Evolutionary conservation across 176 grass and related monocot species (phyloP), one percentile per base, ranked within the genome.

Genomic region (Poa annua): DNA sequence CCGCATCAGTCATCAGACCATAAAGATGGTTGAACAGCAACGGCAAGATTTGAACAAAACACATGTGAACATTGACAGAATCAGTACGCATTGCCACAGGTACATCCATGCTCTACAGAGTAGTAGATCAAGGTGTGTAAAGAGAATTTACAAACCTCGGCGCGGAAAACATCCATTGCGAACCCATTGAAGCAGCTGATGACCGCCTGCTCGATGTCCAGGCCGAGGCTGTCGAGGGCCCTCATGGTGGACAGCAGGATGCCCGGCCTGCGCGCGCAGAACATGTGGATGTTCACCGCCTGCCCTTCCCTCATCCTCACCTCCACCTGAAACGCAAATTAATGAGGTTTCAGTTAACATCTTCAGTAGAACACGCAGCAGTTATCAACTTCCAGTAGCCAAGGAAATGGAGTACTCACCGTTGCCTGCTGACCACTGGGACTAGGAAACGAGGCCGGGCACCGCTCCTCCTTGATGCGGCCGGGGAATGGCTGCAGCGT

Each of bases 231-330:
- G 38, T 97, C 95, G 0, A 97, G 92, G 19, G 95, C 90, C 54
- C 78, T 84, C 88, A 97, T 84, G 11, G 87, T 90, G 53, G 92
- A 85, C 71, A 82, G 84, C 74, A 94, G 67, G 54, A 97, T 85
- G 49, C 83, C 92, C 20, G 90, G 92, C 79, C 54, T 87, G 3
- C 84, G 87, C 3, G 90, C 71, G n/a, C 92, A 97, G 67, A 94
- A 92, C 95, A 97, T 97, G 75, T 94, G 95, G 59, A 97, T 97
- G 76, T 94, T 92, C 38, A 97, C 86, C 11, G 80, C 84, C 51
- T 84, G 84, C 42, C 92, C 90, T 80, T 92, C 87, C 78, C 88
- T 87, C 86, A 88, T 79, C 62, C 82, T 86, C n/a, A 97, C 95
- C 61, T 97, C 95, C 12, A 94, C 92, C 95, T 97, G 13, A 24